These are phyloP conservation scores for Discostella pseudostelligera DNA, from an alignment of 108 stramenopile genomes.

Conservation along the genomic window DNA sequence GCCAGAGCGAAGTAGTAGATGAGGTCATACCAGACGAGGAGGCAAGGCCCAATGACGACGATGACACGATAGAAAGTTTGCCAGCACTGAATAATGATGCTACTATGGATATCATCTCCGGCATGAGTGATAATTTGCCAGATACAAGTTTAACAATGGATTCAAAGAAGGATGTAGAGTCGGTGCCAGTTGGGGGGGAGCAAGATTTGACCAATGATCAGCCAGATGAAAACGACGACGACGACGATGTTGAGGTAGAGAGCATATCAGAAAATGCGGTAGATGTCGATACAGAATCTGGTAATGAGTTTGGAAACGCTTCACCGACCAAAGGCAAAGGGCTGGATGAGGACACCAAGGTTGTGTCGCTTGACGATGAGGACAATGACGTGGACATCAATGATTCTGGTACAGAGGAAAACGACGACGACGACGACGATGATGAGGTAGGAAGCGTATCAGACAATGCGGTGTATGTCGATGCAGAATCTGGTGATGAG, in stretches of 20 bases:
- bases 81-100: not conserved
- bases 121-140: too few relatives aligned
- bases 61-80: not conserved
- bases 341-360: not conserved
- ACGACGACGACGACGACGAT: slow-evolving; percentile 1
- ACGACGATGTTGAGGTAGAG: slow-evolving; percentile 6
- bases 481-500: not conserved
- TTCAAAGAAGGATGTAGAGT: not conserved
- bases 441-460: not conserved
- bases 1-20: not conserved
- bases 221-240: not conserved
- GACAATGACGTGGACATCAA: slow-evolving; percentile 13
- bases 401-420: slow-evolving; percentile 4
- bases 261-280: not conserved
- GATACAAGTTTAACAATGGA: not conserved
- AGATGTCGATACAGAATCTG: not conserved
- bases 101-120: not conserved
- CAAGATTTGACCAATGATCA: not conserved
- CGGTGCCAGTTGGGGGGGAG: not conserved
- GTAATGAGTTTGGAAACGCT: not conserved
- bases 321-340: not conserved
- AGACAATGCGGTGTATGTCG: not conserved
- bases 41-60: not conserved
- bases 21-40: not conserved
- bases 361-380: slow-evolving; percentile 10